Evolutionary conservation across 1,139 yeast genomes (phyloP).

Genomic region (Yamadazyma pseudoaaseri): DNA sequence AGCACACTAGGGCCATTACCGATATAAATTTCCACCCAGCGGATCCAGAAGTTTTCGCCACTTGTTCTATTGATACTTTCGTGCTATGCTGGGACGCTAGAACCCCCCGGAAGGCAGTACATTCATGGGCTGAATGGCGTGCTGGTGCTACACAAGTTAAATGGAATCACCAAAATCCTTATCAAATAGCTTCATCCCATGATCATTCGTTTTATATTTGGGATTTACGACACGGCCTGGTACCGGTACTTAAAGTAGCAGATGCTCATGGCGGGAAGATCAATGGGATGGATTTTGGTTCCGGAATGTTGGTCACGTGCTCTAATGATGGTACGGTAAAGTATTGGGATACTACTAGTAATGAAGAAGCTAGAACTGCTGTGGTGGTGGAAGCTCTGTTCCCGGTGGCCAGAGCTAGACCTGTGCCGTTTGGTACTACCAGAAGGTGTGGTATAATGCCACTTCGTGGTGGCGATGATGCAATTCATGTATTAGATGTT

Average conservation of each 20-base stretch:
- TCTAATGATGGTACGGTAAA: constrained; percentile 88
- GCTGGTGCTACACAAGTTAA: constrained; percentile 95
- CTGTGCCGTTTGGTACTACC: constrained; percentile 88
- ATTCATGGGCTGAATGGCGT: constrained; percentile 86
- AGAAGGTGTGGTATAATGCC: constrained; percentile 82
- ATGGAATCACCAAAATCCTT: constrained; percentile 80
- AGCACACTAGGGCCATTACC: constrained; percentile 90
- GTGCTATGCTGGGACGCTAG: constrained; percentile 91
- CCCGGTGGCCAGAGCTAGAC: constrained; percentile 87
- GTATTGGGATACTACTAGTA: constrained; percentile 66
- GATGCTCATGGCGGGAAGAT: constrained; percentile 79
- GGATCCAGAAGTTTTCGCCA: constrained; percentile 86
- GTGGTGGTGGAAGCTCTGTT: constrained; percentile 68
- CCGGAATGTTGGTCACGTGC: constrained; percentile 67
- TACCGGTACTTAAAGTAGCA: constrained; percentile 63
- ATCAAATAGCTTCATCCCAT: constrained; percentile 82
- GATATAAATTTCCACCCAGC: constrained; percentile 91
- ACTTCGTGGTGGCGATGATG: constrained; percentile 77
- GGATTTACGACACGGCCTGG: constrained; percentile 84
- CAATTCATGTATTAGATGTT: constrained; percentile 65
- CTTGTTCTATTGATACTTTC: constrained; percentile 89
- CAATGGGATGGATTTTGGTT: constrained; percentile 81
- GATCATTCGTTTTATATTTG: constrained; percentile 78
- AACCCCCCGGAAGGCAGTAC: constrained; percentile 67
- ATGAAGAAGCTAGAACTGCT: constrained; percentile 36